Percentiles rank a stretch among this genome's conserved stretches.
Evolutionary conservation across 2,329 filamentous ascomycete genomes (phyloP).

Genomic region (Parafenestella ontariensis): DNA sequence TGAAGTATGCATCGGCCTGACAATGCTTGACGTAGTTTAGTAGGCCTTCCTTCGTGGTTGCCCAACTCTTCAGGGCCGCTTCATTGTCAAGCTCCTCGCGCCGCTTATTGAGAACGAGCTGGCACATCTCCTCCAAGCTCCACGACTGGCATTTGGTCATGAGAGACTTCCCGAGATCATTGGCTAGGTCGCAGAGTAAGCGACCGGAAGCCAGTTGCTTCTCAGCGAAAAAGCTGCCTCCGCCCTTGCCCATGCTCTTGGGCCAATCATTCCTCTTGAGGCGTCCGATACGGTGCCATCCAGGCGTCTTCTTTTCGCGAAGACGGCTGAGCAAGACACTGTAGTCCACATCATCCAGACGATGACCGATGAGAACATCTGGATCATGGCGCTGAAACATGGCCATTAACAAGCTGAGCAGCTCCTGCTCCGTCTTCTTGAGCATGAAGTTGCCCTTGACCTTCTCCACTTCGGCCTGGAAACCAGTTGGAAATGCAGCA

Average conservation of each 20-base stretch:
- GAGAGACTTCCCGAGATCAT: conserved; percentile 94
- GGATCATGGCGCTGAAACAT: conserved; percentile 88
- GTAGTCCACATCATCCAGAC: conserved; percentile 97
- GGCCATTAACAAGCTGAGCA: conserved; percentile 87
- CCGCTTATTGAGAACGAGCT: conserved; percentile 78
- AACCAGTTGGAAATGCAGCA: conserved; percentile 80
- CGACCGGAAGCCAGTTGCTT: conserved; percentile 88
- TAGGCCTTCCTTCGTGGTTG: conserved; percentile 79
- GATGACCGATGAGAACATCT: conserved; percentile 91
- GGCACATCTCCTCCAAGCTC: conserved; percentile 98
- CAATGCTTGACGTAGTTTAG: conserved; percentile 95
- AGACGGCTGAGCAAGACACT: conserved; percentile 87
- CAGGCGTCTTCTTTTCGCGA: conserved; percentile 87
- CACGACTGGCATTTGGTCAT: conserved; percentile 98
- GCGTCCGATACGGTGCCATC: conserved; percentile 92
- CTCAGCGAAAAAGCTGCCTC: conserved; percentile 91
- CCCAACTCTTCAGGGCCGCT: conserved; percentile 84
- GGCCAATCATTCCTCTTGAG: conserved; percentile 88
- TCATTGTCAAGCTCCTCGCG: conserved; percentile 91
- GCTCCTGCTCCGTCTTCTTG: conserved; percentile 82
- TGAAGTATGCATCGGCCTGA: conserved; percentile 94
- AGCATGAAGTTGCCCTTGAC: conserved; percentile 79
- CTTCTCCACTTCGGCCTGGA: conserved; percentile 78
- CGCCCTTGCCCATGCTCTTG: conserved; percentile 80
- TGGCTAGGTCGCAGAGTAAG: conserved; percentile 90